Conservation (phyloP, 2,329 filamentous ascomycete species). For the Cucurbitaria berberidis region DNA sequence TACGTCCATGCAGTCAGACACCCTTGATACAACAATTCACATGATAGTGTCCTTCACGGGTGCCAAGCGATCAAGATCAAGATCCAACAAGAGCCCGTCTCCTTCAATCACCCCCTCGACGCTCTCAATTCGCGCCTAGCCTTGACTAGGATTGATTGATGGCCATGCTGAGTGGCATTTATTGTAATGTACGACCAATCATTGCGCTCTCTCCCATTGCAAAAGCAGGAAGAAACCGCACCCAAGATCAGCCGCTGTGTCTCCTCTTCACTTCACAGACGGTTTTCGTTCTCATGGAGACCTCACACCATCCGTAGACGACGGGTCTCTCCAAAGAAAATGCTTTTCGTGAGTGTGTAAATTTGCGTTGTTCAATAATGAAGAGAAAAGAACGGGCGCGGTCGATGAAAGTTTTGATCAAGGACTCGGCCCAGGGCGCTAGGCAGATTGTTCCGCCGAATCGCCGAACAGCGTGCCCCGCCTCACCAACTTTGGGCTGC, state of each 20-base stretch:
- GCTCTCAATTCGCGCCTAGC: neutral
- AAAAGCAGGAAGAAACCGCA: slow-evolving; percentile 60
- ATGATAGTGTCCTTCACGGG: neutral
- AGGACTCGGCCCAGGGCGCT: slow-evolving; percentile 1
- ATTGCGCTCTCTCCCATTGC: slow-evolving; percentile 64
- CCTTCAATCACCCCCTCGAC: neutral
- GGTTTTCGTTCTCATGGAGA: slow-evolving; percentile 65
- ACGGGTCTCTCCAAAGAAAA: slow-evolving; percentile 59
- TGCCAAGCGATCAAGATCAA: neutral
- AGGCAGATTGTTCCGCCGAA: slow-evolving; percentile 28
- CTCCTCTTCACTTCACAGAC: slow-evolving; percentile 63
- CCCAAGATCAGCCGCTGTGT: slow-evolving; percentile 60
- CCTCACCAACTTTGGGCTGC: slow-evolving; percentile 32
- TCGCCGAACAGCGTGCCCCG: slow-evolving; percentile 28
- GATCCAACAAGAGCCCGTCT: neutral
- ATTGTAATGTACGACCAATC: slow-evolving; percentile 60
- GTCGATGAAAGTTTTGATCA: slow-evolving; percentile 31
- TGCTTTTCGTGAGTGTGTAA: slow-evolving; percentile 63
- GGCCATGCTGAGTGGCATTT: neutral
- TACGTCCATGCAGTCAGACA: too few species aligned
- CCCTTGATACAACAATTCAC: neutral
- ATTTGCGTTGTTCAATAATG: slow-evolving; percentile 64
- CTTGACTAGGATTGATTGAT: neutral
- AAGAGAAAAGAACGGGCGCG: slow-evolving; percentile 43
- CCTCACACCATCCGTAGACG: slow-evolving; percentile 46